A percentile compares a stretch with the other conserved stretches of the same genome.
These are phyloP conservation scores for Poronia punctata DNA, from an alignment of 495 filamentous ascomycete genomes.

Conservation along the genomic window DNA sequence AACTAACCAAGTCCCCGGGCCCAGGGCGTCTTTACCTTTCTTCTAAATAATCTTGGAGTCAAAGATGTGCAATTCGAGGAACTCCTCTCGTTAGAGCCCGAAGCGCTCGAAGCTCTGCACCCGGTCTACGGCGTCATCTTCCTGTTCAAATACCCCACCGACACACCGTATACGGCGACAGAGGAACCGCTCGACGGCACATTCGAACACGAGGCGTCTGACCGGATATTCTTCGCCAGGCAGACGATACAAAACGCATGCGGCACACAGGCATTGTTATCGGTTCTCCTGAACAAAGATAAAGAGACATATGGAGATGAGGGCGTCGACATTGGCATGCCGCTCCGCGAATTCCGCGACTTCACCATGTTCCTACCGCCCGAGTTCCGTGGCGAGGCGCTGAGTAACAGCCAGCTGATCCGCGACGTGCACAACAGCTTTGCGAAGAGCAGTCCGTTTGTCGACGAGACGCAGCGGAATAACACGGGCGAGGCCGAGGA, in stretches of 20 bases:
- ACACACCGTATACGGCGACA: constrained; percentile 51
- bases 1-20: constrained; percentile 10
- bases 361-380: constrained; percentile 85
- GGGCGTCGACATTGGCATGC: constrained; percentile 46
- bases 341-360: constrained; percentile 74
- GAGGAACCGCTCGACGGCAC: constrained; percentile 66
- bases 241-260: constrained; percentile 99
- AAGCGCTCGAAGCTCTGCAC: constrained; percentile 67
- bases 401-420: constrained; percentile 69
- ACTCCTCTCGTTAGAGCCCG: constrained; percentile 80
- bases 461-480: constrained; percentile 72
- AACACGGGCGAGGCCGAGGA: constrained; percentile 62
- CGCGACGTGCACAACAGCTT: constrained; percentile 92
- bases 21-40: constrained; percentile 94
- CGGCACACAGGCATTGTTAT: constrained; percentile 92
- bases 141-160: constrained; percentile 94
- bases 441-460: constrained; percentile 79
- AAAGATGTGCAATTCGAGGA: constrained; percentile 96
- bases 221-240: constrained; percentile 84
- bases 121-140: constrained; percentile 97
- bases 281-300: constrained; percentile 76
- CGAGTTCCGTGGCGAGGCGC: constrained; percentile 58
- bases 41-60: constrained; percentile 85
- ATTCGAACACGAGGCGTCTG: constrained; percentile 67
- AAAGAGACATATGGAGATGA: constrained; percentile 1